phyloP scores from a whole-genome alignment of 768 basidiomycete genomes.

The Amanita subjunquillea region DNA sequence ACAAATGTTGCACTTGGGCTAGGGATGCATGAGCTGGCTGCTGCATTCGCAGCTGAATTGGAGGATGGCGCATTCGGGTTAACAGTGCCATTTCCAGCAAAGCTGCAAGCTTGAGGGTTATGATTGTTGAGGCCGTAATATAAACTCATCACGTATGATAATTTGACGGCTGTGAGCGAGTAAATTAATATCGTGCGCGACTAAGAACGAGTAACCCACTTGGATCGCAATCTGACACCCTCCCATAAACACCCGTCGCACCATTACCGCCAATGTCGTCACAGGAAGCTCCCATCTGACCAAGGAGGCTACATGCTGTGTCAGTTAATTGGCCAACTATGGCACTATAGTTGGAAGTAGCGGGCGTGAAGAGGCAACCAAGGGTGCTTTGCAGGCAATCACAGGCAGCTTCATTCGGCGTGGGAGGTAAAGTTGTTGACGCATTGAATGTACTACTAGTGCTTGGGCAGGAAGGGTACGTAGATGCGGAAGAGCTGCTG shows the following conservation, averaged over 20 bases:
- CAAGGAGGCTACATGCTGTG: slow-evolving; percentile 69
- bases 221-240: slow-evolving; percentile 70
- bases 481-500: slow-evolving; percentile 28
- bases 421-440: slow-evolving; percentile 65
- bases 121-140: slow-evolving; percentile 61
- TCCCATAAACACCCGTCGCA: slow-evolving; percentile 64
- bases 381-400: slow-evolving; percentile 59
- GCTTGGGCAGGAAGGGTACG: slow-evolving; percentile 57
- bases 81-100: slow-evolving; percentile 77
- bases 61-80: slow-evolving; percentile 43
- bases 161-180: slow-evolving; percentile 47
- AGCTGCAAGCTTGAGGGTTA: slow-evolving; percentile 58
- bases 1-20: slow-evolving; percentile 52
- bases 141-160: slow-evolving; percentile 75
- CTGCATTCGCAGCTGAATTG: slow-evolving; percentile 38
- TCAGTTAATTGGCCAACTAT: slow-evolving; percentile 55
- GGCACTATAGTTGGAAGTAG: slow-evolving; percentile 46
- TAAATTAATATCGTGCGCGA: neutral
- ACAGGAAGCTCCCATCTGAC: slow-evolving; percentile 51
- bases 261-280: slow-evolving; percentile 66
- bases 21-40: slow-evolving; percentile 57
- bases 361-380: slow-evolving; percentile 64
- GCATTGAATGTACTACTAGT: slow-evolving; percentile 52
- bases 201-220: slow-evolving; percentile 30
- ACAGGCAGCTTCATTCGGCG: slow-evolving; percentile 77